phyloP scores from a whole-genome alignment of 192 early-diverging fungal genomes.

The Coemansia sp. region DNA sequence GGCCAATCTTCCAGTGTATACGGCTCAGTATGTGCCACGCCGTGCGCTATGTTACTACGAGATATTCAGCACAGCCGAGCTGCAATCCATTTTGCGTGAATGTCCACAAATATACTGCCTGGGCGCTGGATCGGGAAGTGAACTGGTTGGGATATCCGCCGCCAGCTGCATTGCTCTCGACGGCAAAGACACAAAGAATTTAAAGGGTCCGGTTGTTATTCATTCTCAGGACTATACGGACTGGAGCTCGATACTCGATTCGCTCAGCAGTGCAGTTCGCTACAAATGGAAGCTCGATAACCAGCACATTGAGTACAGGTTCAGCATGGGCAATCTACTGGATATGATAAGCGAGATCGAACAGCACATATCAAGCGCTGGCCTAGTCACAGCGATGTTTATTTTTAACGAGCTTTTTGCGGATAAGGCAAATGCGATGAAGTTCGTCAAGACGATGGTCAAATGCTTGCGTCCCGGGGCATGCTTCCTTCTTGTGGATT shows the following conservation, averaged over 20 bases:
- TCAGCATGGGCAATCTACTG: slow-evolving; percentile 63
- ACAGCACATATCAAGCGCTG: slow-evolving; percentile 55
- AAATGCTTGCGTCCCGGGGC: slow-evolving; percentile 63
- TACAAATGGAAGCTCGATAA: slow-evolving; percentile 53
- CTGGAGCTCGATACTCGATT: slow-evolving; percentile 58
- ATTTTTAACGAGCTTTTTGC: slow-evolving; percentile 90
- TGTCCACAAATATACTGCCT: slow-evolving; percentile 62
- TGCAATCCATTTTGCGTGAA: slow-evolving; percentile 55
- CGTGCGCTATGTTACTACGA: slow-evolving; percentile 84
- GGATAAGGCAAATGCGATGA: slow-evolving; percentile 73
- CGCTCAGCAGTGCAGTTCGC: slow-evolving; percentile 59
- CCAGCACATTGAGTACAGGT: slow-evolving; percentile 57
- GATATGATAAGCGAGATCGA: slow-evolving; percentile 52
- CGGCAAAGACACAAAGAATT: neutral
- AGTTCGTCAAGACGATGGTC: slow-evolving; percentile 71
- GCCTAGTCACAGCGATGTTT: slow-evolving; percentile 86
- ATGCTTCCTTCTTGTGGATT: slow-evolving; percentile 79
- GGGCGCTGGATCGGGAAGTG: slow-evolving; percentile 85
- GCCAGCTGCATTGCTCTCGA: slow-evolving; percentile 50
- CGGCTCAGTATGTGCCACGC: slow-evolving; percentile 83
- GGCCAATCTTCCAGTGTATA: slow-evolving; percentile 74
- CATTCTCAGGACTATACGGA: slow-evolving; percentile 66
- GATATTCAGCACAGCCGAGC: slow-evolving; percentile 57
- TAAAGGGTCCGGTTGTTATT: slow-evolving; percentile 22
- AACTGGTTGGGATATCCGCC: slow-evolving; percentile 76